Evolutionary conservation across 2,329 filamentous ascomycete genomes (phyloP), one percentile per base, ranked within the genome.

Genomic region (Fusarium humuli): DNA sequence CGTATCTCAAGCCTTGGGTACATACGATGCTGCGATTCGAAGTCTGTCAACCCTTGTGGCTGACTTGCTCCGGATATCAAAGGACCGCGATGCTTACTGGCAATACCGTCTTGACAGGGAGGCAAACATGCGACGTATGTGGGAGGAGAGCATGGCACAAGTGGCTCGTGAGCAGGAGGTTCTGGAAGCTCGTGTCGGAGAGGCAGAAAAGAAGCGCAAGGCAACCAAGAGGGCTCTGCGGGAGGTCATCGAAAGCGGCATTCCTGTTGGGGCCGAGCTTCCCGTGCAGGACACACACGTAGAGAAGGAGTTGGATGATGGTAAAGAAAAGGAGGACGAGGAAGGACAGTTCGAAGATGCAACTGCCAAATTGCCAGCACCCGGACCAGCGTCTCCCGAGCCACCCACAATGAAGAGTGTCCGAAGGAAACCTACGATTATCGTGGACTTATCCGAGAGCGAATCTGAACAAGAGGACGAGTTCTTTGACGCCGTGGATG

Each of bases 71-170:
- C 93, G 94, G 53, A 98, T 99, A 75, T 95, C 94, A 11, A 91
- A 92, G 75, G 96, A 99, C 77, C 92, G 97, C 54, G 96, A 99
- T 80, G 90, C 94, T 1, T 97, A 97, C 79, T 99, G 96, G 96
- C 95, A 98, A 79, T 97, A 97, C 78, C 91, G 94, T 16, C 85
- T 99, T 42, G 94, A 97, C 73, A 91, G 94, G 57, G 96, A 99
- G 81, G 91, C 91, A 45, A 93, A 97, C 77, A 91, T 98, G 82
- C 90, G 96, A 40, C 91, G 93, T 64, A 93, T 99, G 89, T 99
- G 96, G 96, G 96, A 99, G 81, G 96, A 99, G 76, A 98, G 94
- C 81, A 98, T 99, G 96, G 94, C 96, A 12, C 91, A 94, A 75
- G 92, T 99, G n/a, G 96, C 94, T 20, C 90, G 90, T 59, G 96